Evolutionary conservation across 1,284 basidiomycete species (phyloP), one percentile per base, ranked within the genome.

Genomic region (Heterobasidion occidentale): DNA sequence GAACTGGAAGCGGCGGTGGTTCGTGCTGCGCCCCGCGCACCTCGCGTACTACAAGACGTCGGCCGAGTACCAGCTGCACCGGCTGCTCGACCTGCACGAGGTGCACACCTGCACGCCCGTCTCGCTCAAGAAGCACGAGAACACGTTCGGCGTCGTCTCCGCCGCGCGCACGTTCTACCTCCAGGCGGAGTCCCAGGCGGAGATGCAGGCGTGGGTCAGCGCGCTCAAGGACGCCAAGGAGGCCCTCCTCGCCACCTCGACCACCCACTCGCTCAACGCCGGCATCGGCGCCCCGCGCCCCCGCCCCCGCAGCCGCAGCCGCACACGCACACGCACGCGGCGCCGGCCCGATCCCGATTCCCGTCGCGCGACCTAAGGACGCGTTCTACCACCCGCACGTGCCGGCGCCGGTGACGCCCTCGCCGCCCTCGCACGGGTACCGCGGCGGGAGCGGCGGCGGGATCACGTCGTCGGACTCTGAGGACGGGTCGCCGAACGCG

Each of bases 1-100:
- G 92, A 93, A 88, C 1, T 99, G 96, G 96, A 98, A 98, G 79
- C 95, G 95, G 75, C 83, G 96, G 42, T 99, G 96, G 96, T 99
- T 98, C 64, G 97, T 99, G 0, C 75, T 99, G 58, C 83, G 96
- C 14, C 84, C 92, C 0, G 90, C 90, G 15, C 92, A 95, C 70
- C 75, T 99, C 52, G 94, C 94, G 12, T 98, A 97, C 74, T 99
- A 99, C 84, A 98, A 98, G 77, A 94, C 86, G 57, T 88, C 92
- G 52, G 84, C 86, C 62, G 94, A 98, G 71, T 98, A 98, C 74
- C 83, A 94, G 69, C 82, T 98, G 6, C 86, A 95, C 35, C 87
- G 91, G 19, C 84, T 98, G 15, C 84, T 99, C 59, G 92, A 96
- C 64, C 81, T 98, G 33, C 78, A 80, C 36, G 91, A 95, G 52